Percentiles rank a stretch among this genome's conserved stretches.
These are phyloP conservation scores for Poterioochromonas sp. DNA, from an alignment of 352 stramenopile genomes.

Conservation along the genomic window DNA sequence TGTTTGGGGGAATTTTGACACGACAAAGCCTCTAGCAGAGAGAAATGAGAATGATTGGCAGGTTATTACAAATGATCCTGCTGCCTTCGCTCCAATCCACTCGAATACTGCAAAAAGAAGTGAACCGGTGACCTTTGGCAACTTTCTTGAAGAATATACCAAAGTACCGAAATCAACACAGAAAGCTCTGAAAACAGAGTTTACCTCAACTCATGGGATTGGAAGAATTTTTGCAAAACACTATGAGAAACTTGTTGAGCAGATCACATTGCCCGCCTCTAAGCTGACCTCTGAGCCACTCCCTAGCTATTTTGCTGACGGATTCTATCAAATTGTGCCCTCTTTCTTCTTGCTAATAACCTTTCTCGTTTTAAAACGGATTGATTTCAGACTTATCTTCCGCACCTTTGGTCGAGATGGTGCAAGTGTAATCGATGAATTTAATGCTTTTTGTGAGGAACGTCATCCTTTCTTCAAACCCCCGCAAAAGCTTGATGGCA, in stretches of 20 bases:
- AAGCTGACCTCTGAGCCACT: no score
- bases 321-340: not conserved
- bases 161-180: not conserved
- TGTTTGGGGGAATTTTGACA: not conserved
- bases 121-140: not conserved
- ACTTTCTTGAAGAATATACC: constrained; percentile 12
- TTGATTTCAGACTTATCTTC: constrained; percentile 8
- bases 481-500: not conserved
- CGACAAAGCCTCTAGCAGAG: not conserved
- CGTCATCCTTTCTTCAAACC: not conserved
- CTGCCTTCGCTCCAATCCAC: not conserved
- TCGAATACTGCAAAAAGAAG: no score
- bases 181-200: constrained; percentile 2
- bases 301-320: not conserved
- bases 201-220: not conserved
- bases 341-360: not conserved
- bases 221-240: not conserved
- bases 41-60: not conserved
- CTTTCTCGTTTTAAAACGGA: not conserved
- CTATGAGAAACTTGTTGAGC: no score
- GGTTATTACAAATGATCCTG: not conserved
- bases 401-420: constrained; percentile 9
- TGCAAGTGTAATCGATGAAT: not conserved
- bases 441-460: constrained; percentile 4
- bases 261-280: no score